Evolutionary conservation across 306 rosid species (phyloP).

Genomic region (Senna siamea): DNA sequence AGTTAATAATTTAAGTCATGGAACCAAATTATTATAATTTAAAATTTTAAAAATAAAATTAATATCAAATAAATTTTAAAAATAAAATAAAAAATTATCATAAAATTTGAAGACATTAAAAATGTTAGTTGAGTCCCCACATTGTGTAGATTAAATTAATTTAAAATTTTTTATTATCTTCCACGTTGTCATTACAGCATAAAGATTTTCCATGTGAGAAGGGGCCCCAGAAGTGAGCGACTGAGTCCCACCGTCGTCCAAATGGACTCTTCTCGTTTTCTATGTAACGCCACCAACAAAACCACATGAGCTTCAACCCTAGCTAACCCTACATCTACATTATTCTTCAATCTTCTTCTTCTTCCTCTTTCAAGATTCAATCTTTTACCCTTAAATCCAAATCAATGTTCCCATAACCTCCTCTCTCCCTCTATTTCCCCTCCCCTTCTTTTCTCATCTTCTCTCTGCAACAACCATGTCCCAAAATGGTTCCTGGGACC

Average conservation of each 20-base stretch:
- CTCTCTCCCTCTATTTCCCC: background rate
- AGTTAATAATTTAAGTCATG: no score
- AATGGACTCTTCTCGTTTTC: background rate
- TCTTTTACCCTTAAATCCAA: background rate
- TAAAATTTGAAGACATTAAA: no score
- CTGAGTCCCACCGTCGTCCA: background rate
- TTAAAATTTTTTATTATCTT: no score
- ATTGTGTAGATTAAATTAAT: no score
- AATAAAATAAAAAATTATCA: no score
- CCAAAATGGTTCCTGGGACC: slow-evolving; percentile 56
- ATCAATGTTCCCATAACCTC: background rate
- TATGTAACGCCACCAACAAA: background rate
- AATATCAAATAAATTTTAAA: no score
- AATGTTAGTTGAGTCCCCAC: no score
- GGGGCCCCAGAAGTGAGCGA: no score
- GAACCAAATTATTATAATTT: no score
- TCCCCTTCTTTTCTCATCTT: background rate
- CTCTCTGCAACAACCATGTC: slow-evolving; percentile 42
- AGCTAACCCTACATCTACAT: background rate
- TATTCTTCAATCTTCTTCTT: background rate
- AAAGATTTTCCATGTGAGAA: no score
- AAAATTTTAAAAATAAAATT: no score
- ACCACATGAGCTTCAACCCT: background rate
- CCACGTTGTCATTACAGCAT: no score
- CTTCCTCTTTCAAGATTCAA: background rate